These are phyloP conservation scores for Triticum urartu DNA, from an alignment of 176 grass and related monocot genomes.

Conservation along the genomic window DNA sequence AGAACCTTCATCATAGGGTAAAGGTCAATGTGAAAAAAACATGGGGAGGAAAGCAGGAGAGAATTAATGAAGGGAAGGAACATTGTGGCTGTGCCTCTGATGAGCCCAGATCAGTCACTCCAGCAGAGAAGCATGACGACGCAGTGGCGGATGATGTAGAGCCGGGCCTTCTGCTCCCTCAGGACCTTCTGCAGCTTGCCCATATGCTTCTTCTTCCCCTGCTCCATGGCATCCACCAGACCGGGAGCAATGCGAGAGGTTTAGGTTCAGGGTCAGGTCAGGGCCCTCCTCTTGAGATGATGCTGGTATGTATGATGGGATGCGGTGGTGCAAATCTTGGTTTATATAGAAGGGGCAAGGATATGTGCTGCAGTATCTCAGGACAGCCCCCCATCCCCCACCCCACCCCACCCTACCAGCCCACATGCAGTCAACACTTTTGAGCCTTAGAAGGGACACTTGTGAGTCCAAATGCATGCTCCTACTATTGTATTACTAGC, in stretches of 20 bases:
- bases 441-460: conserved; percentile 53
- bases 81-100: neutral
- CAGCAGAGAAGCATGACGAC: conserved; percentile 71
- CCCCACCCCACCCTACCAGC: conserved; percentile 7
- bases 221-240: conserved; percentile 36
- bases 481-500: conserved; percentile 28
- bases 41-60: neutral
- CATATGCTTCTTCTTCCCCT: conserved; percentile 45
- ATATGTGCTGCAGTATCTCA: conserved; percentile 21
- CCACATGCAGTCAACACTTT: conserved; percentile 44
- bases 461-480: conserved; percentile 45
- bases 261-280: neutral
- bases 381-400: conserved; percentile 21
- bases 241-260: neutral
- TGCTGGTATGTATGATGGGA: neutral
- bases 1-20: conserved; percentile 23
- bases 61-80: neutral
- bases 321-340: conserved; percentile 1
- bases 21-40: conserved; percentile 29
- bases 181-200: conserved; percentile 49
- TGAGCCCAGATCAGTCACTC: conserved; percentile 36
- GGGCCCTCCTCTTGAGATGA: conserved; percentile 7
- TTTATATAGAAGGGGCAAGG: conserved; percentile 37
- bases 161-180: conserved; percentile 64
- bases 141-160: conserved; percentile 73